Evolutionary conservation across 495 filamentous ascomycete genomes (phyloP).

Genomic region (Daldinia bambusicola): DNA sequence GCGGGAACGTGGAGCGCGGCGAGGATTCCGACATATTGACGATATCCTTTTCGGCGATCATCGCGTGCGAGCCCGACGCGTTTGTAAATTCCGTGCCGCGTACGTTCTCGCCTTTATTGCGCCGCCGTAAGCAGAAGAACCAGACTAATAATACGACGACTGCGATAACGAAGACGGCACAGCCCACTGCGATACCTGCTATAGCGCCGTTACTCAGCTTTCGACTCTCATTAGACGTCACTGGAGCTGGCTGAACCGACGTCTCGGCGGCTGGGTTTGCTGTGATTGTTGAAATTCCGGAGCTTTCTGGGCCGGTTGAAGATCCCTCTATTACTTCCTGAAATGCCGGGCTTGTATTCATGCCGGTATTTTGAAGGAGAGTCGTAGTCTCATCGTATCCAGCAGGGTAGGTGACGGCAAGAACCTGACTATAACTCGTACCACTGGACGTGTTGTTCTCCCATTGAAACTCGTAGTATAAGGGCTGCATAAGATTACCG

Average conservation of each 20-base stretch:
- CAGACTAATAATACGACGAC: constrained; percentile 49
- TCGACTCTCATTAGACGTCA: not conserved
- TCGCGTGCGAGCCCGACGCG: constrained; percentile 36
- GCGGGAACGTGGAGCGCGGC: constrained; percentile 52
- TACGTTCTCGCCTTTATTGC: constrained; percentile 9
- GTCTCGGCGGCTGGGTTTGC: constrained; percentile 15
- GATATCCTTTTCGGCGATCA: constrained; percentile 58
- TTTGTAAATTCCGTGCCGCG: constrained; percentile 29
- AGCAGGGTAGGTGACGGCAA: constrained; percentile 8
- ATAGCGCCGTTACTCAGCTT: constrained; percentile 51
- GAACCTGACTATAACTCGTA: constrained; percentile 27
- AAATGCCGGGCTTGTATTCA: constrained; percentile 4
- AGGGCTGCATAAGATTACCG: constrained; percentile 10
- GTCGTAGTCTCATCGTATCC: not conserved
- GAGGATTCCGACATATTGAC: constrained; percentile 45
- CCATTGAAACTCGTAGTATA: constrained; percentile 39
- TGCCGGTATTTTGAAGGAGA: not conserved
- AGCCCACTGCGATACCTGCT: constrained; percentile 57
- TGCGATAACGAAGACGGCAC: constrained; percentile 48
- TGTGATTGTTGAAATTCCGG: not conserved
- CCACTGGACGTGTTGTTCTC: constrained; percentile 25
- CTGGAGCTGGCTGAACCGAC: not conserved
- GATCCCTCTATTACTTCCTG: constrained; percentile 4
- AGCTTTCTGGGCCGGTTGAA: not conserved
- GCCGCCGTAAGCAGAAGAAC: constrained; percentile 46